Base-by-base conservation (phyloP, 768 basidiomycete species). In the Phanerochaete carnosa region DNA sequence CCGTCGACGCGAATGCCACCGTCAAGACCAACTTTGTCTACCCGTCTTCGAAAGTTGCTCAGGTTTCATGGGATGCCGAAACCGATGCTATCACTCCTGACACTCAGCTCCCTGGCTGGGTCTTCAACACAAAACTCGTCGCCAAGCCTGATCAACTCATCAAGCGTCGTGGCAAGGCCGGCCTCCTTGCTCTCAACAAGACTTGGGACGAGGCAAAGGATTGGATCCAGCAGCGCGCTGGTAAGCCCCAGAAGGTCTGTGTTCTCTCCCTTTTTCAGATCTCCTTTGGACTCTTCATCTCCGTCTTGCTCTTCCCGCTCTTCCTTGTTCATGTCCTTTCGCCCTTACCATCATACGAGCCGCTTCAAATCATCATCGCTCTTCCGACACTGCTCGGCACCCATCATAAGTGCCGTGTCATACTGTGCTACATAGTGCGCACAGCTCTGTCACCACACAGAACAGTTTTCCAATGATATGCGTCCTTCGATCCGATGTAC, bases 91-190 rank as follows among this genome's bases (percentile, higher is more conserved):
- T 86, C 75, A 85, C 85, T 0, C 76, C 84, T 35, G 86, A 87
- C 59, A 79, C 71, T 39, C 75, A 80, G 62, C 76, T 94, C 30
- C 92, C 92, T 16, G 75, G 81, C 68, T 95, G 92, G 93, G 89
- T 95, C 35, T 87, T 85, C 78, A 85, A 81, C 66, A 85, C 77
- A 66, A 92, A 93, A 81, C 92, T 96, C 74, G 95, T 97, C 69
- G 95, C 88, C 19, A 97, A 97, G 80, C 95, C 95, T 26, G 95
- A 96, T 79, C 95, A 97, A 79, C 89, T 98, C 76, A 98, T 98
- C 86, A 99, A 98, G 82, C 91, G 97, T 65, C 92, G 97, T 63
- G 97, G 97, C 70, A 99, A 99, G 84, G 94, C 94, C 23, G 97
- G 97, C 65, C 84, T 99, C 15, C 85, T 99, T 64, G 87, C 88